A percentile compares a stretch with the other conserved stretches of the same genome.
These are phyloP conservation scores for Stentor coeruleus DNA, from an alignment of 73 alveolate genomes.

Conservation along the genomic window DNA sequence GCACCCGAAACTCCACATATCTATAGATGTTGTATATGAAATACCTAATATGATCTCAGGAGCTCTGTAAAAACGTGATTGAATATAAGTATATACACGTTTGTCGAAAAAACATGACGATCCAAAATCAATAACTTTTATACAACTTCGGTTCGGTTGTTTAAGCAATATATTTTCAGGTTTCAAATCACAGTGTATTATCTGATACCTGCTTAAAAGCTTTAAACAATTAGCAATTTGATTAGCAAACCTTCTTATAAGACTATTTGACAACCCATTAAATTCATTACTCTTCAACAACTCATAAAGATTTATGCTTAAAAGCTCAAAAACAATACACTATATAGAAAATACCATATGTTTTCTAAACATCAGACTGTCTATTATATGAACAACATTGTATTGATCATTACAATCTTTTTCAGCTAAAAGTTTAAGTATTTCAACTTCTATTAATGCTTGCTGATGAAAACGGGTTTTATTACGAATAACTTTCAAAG, in stretches of 20 bases:
- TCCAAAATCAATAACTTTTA: slow-evolving; percentile 83
- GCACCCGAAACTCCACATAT: slow-evolving; percentile 97
- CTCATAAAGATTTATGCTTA: slow-evolving; percentile 68
- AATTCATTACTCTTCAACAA: slow-evolving; percentile 60
- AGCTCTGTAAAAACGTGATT: slow-evolving; percentile 91
- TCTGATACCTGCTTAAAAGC: slow-evolving; percentile 43
- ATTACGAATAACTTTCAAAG: slow-evolving; percentile 42
- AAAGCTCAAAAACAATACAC: slow-evolving; percentile 71
- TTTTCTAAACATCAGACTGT: slow-evolving; percentile 44
- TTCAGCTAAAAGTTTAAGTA: slow-evolving; percentile 51
- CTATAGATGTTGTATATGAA: slow-evolving; percentile 86
- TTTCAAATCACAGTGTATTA: slow-evolving; percentile 83
- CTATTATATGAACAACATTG: slow-evolving; percentile 50
- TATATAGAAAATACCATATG: slow-evolving; percentile 34
- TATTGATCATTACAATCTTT: slow-evolving; percentile 45
- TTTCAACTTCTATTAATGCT: slow-evolving; percentile 65
- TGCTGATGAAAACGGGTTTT: slow-evolving; percentile 44
- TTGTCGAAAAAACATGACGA: slow-evolving; percentile 69
- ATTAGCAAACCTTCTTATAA: slow-evolving; percentile 62
- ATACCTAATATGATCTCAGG: slow-evolving; percentile 96
- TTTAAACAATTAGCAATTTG: slow-evolving; percentile 56
- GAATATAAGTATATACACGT: slow-evolving; percentile 73
- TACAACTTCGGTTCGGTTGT: slow-evolving; percentile 51
- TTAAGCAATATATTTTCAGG: slow-evolving; percentile 78
- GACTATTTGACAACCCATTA: slow-evolving; percentile 61